Evolutionary conservation across 129 eudicot species (phyloP).

Genomic region (Escallonia herrerae): DNA sequence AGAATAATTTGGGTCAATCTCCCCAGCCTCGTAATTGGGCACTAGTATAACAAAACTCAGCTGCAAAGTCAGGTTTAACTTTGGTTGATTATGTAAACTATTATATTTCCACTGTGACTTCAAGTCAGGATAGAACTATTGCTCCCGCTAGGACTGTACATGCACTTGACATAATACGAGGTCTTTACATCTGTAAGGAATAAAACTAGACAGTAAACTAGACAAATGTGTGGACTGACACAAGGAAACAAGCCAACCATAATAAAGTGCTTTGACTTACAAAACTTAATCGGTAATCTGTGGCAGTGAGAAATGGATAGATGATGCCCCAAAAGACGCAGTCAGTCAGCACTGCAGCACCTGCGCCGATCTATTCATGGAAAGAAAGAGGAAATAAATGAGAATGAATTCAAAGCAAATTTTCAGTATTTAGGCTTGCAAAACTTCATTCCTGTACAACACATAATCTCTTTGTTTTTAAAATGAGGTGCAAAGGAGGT

Average conservation of each 20-base stretch:
- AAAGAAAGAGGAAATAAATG: not conserved
- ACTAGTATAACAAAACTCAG: not conserved
- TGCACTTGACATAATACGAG: too few species aligned
- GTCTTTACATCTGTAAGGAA: constrained; percentile 1
- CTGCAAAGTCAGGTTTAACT: not conserved
- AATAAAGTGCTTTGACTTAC: constrained; percentile 39
- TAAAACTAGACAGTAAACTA: not conserved
- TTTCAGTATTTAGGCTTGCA: too few species aligned
- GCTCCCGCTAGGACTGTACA: not conserved
- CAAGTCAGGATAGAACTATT: not conserved
- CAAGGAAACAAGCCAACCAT: not conserved
- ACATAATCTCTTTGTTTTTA: too few species aligned
- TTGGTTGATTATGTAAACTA: not conserved
- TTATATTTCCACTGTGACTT: not conserved
- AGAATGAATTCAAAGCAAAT: not conserved
- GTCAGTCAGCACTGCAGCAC: constrained; percentile 87
- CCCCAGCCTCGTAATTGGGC: too few species aligned
- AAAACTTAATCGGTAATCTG: constrained; percentile 37
- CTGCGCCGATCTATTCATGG: constrained; percentile 50
- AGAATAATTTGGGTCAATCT: too few species aligned
- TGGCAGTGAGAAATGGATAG: constrained; percentile 56
- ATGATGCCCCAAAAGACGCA: constrained; percentile 70
- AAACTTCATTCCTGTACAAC: too few species aligned
- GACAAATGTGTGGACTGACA: not conserved
- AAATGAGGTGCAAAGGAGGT: too few species aligned